Evolutionary conservation across 805 yeast genomes (phyloP), one percentile per base, ranked within the genome.

Genomic region (Starmerella floris): DNA sequence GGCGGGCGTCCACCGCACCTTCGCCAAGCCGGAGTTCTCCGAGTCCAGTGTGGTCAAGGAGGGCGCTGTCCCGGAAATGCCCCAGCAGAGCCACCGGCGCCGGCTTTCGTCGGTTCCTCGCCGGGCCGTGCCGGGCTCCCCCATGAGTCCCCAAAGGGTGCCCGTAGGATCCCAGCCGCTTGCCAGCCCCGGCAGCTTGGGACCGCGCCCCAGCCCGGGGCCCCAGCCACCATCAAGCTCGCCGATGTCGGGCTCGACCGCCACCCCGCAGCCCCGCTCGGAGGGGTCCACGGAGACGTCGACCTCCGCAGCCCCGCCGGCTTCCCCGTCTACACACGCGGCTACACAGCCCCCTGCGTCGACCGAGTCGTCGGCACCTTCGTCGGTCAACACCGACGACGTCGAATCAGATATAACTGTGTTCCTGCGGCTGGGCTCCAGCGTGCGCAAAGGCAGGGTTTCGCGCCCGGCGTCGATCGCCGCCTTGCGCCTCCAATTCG

Each of bases 401-500:
- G 26, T 23, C 4, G 23, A n/a, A 5, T 34, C 34, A 5, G 37
- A 45, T 20, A 23, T 55, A 10, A 26, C 55, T 1, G 47, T 62
- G 16, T 62, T 58, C 35, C 42, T 64, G 19, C 61, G 64, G 28
- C 27, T 63, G 11, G 67, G 65, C 27, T 30, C 26, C 13, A 33
- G 32, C 8, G 42, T 54, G 2, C 51, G 56, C 30, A 54, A 54
- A 35, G 54, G 49, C 21, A 11, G 11, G 23, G 35, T 54, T 35
- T 40, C 30, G 15, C 19, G 36, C 28, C 57, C 52, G 23, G 50
- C 48, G 9, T 42, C 53, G 11, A 49, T 48, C 22, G 55, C 56
- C 1, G 56, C 56, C 1, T 37, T 54, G 15, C 68, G 91, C 35
- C 66, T 84, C 1, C 62, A 82, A 21, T 88, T 88, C 56, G 82